These are phyloP conservation scores for Vitis labrusca DNA, from an alignment of 164 flowering plant genomes.

Conservation along the genomic window DNA sequence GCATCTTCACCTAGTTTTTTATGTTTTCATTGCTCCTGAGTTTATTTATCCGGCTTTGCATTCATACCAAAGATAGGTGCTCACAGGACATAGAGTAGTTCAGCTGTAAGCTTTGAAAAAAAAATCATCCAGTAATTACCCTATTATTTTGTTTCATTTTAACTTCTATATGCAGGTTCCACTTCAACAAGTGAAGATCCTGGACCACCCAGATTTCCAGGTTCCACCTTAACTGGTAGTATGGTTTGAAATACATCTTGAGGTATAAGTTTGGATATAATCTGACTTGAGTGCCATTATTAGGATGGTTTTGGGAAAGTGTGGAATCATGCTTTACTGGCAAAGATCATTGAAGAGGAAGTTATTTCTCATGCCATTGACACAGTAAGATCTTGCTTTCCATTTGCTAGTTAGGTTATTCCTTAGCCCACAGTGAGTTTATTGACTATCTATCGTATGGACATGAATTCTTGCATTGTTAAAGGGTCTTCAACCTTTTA, in stretches of 20 bases:
- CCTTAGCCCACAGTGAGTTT: too few relatives aligned
- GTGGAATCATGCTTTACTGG: conserved; percentile 64
- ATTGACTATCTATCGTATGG: too few relatives aligned
- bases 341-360: conserved; percentile 60
- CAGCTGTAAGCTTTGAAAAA: too few relatives aligned
- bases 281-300: conserved; percentile 9
- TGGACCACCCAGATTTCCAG: conserved; percentile 88
- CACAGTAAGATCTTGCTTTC: conserved; percentile 44
- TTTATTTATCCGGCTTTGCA: neutral
- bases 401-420: neutral
- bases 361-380: conserved; percentile 47
- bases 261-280: conserved; percentile 1
- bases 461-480: too few relatives aligned
- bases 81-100: neutral
- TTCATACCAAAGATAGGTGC: neutral
- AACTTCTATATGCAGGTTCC: conserved; percentile 53
- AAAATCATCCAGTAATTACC: too few relatives aligned
- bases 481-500: neutral
- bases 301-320: conserved; percentile 87
- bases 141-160: neutral
- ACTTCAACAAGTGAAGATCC: conserved; percentile 56
- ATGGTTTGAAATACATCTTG: conserved; percentile 4
- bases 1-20: neutral
- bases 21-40: neutral
- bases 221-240: conserved; percentile 23